Evolutionary conservation across 2,329 filamentous ascomycete genomes (phyloP).

Genomic region (Cryphonectria naterciae): DNA sequence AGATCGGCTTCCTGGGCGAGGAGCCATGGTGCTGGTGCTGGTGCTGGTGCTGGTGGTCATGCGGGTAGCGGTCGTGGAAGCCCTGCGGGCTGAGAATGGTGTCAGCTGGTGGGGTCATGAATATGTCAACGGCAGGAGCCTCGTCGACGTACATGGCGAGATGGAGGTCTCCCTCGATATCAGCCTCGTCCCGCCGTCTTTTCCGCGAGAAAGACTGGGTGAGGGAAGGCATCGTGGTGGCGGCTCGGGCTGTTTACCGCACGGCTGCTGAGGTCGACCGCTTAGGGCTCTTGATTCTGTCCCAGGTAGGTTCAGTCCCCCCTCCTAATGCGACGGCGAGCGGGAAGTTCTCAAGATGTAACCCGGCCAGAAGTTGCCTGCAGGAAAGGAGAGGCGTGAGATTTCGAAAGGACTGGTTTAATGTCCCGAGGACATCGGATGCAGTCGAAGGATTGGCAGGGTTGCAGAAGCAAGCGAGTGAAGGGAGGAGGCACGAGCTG

Average conservation of each 20-base stretch:
- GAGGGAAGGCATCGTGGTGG: slow-evolving; percentile 26
- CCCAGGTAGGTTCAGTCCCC: not conserved
- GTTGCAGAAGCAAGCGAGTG: not conserved
- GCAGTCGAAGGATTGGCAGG: not conserved
- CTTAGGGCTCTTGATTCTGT: not conserved
- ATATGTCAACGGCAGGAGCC: not conserved
- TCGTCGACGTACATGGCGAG: slow-evolving; percentile 26
- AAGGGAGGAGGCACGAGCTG: not conserved
- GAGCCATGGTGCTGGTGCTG: slow-evolving; percentile 23
- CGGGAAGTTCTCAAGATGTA: not conserved
- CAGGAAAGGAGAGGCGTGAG: not conserved
- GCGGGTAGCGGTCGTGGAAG: slow-evolving; percentile 15
- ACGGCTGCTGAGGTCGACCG: not conserved
- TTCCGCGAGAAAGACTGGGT: slow-evolving; percentile 25
- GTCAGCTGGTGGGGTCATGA: slow-evolving; percentile 24
- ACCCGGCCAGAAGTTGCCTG: not conserved
- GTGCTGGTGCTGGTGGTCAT: slow-evolving; percentile 23
- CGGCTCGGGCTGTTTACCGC: not conserved
- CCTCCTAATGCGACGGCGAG: not conserved
- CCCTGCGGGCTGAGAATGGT: slow-evolving; percentile 23
- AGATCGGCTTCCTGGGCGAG: slow-evolving; percentile 24
- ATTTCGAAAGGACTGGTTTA: not conserved
- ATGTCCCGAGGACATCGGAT: not conserved
- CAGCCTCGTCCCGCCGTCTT: slow-evolving; percentile 26
- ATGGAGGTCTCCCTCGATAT: slow-evolving; percentile 22